Percentiles rank a stretch among this genome's conserved stretches.
phyloP scores from a whole-genome alignment of 1,284 basidiomycete species.

The Heterobasidion annosum region DNA sequence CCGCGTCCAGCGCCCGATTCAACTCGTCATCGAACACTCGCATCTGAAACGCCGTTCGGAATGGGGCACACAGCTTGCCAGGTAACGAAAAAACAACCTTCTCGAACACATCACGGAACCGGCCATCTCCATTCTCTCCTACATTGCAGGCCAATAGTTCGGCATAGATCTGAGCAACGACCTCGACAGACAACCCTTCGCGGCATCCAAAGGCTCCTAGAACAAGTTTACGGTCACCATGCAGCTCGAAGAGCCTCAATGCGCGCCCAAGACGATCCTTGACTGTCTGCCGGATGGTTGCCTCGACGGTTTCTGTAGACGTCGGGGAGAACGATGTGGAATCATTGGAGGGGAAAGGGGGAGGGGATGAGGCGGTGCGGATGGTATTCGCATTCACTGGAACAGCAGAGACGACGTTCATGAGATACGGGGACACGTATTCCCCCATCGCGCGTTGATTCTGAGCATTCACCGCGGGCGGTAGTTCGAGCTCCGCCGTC shows the following conservation, averaged over 20 bases:
- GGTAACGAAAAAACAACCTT: conserved; percentile 36
- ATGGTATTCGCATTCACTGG: conserved; percentile 36
- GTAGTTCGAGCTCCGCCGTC: conserved; percentile 11
- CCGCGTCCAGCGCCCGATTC: background rate
- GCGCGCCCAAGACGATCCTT: conserved; percentile 32
- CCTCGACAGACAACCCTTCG: conserved; percentile 26
- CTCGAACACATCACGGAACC: conserved; percentile 33
- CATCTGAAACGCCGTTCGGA: conserved; percentile 33
- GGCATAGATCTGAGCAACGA: conserved; percentile 52
- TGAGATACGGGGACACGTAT: conserved; percentile 30
- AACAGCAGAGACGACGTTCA: conserved; percentile 36
- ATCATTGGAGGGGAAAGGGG: conserved; percentile 10
- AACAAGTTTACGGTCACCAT: conserved; percentile 32
- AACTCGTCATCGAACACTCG: conserved; percentile 32
- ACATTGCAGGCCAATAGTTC: conserved; percentile 34
- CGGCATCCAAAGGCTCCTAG: conserved; percentile 40
- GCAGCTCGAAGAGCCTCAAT: conserved; percentile 34
- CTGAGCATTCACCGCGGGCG: conserved; percentile 9
- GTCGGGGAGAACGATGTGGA: background rate
- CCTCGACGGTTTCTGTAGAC: conserved; percentile 19
- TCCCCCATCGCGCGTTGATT: conserved; percentile 15
- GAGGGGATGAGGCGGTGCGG: conserved; percentile 27
- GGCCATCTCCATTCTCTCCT: conserved; percentile 15
- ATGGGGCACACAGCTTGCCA: conserved; percentile 25
- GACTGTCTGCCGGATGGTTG: conserved; percentile 30